A percentile compares a stretch with the other conserved stretches of the same genome.
These are phyloP conservation scores for Aspergillus vadensis DNA, from an alignment of 2,329 filamentous ascomycete species.

Conservation along the genomic window DNA sequence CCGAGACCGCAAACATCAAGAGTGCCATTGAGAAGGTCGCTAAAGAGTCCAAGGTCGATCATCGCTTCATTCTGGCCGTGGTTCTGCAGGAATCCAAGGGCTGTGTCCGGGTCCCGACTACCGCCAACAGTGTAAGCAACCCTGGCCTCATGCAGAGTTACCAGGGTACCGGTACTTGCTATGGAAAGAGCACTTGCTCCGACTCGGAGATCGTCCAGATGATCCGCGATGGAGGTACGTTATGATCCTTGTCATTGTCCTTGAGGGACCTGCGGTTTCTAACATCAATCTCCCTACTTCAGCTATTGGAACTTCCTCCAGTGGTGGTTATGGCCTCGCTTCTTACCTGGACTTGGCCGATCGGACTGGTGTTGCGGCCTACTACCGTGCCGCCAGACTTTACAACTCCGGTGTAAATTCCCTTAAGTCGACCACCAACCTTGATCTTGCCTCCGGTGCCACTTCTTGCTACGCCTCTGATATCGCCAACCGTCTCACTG, in stretches of 20 bases:
- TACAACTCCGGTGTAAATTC: slow-evolving; percentile 44
- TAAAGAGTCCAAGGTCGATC: slow-evolving; percentile 34
- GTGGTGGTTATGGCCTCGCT: slow-evolving; percentile 35
- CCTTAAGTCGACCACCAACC: slow-evolving; percentile 34
- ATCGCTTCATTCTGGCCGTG: slow-evolving; percentile 49
- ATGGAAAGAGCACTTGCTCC: slow-evolving; percentile 31
- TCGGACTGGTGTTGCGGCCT: slow-evolving; percentile 26
- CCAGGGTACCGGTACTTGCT: slow-evolving; percentile 38
- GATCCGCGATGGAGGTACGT: slow-evolving; percentile 40
- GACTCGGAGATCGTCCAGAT: slow-evolving; percentile 36
- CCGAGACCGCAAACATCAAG: slow-evolving; percentile 35
- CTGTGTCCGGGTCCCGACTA: slow-evolving; percentile 47
- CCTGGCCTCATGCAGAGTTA: slow-evolving; percentile 43
- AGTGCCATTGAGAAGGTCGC: slow-evolving; percentile 39
- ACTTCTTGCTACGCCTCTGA: slow-evolving; percentile 34
- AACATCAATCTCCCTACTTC: background rate
- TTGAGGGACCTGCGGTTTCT: background rate
- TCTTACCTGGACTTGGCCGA: slow-evolving; percentile 33
- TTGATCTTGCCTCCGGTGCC: slow-evolving; percentile 25
- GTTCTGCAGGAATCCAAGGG: slow-evolving; percentile 51
- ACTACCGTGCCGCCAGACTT: slow-evolving; percentile 40
- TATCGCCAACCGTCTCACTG: slow-evolving; percentile 32
- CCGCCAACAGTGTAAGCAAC: slow-evolving; percentile 46
- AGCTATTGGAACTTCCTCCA: slow-evolving; percentile 35
- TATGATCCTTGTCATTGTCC: too few relatives aligned